A percentile compares a stretch with the other conserved stretches of the same genome.
These are phyloP conservation scores for Fusarium papillatum DNA, from an alignment of 2,329 filamentous ascomycete species.

Conservation along the genomic window DNA sequence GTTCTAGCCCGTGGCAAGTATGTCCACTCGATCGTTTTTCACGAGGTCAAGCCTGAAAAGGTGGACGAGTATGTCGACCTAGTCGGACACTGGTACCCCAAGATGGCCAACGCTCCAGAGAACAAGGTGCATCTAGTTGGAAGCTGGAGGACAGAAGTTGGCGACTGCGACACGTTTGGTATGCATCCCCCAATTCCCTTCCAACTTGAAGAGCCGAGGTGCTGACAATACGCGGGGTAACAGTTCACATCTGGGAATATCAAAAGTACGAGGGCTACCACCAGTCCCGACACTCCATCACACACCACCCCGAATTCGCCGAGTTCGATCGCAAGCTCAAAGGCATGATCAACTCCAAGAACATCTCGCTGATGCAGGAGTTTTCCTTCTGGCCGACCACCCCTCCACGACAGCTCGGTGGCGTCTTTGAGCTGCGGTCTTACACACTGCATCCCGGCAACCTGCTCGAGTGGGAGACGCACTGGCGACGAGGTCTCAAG, in stretches of 20 bases:
- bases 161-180: constrained; percentile 98
- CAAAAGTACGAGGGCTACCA: constrained; percentile 98
- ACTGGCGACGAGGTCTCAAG: constrained; percentile 94
- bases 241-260: constrained; percentile 99
- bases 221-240: constrained; percentile 24
- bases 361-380: constrained; percentile 96
- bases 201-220: background rate
- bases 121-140: constrained; percentile 97
- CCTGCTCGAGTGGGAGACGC: constrained; percentile 97
- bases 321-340: constrained; percentile 90
- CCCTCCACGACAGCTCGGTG: constrained; percentile 88
- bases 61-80: constrained; percentile 95
- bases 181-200: constrained; percentile 49
- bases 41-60: constrained; percentile 95
- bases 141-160: constrained; percentile 98
- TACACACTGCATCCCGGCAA: constrained; percentile 98
- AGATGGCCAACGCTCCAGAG: constrained; percentile 85
- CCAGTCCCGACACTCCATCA: constrained; percentile 88
- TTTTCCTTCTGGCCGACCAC: constrained; percentile 99
- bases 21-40: constrained; percentile 97
- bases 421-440: constrained; percentile 94
- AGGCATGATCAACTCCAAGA: constrained; percentile 86
- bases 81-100: constrained; percentile 92
- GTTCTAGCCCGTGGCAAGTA: constrained; percentile 97
- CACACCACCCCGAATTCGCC: constrained; percentile 84